phyloP scores from a whole-genome alignment of 2,329 filamentous ascomycete species.

The Epichloe sylvatica region DNA sequence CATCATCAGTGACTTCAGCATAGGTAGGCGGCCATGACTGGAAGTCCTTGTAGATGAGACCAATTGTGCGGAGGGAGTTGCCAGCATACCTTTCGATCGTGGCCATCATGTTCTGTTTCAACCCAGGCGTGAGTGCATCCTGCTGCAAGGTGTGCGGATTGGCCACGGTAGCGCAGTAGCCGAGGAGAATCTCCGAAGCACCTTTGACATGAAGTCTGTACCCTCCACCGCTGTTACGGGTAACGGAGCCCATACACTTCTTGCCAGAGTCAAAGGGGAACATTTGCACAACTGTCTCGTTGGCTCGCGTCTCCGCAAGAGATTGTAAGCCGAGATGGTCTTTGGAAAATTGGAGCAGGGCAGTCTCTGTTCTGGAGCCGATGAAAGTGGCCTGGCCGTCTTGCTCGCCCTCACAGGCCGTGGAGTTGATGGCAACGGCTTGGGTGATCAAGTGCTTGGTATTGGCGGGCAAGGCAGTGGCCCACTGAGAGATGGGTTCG shows the following conservation, averaged over 20 bases:
- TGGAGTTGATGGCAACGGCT: slow-evolving; percentile 54
- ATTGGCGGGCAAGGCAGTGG: slow-evolving; percentile 13
- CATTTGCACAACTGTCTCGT: slow-evolving; percentile 45
- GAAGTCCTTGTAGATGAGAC: slow-evolving; percentile 71
- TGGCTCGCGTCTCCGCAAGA: slow-evolving; percentile 49
- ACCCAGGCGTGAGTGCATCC: slow-evolving; percentile 34
- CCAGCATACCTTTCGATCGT: slow-evolving; percentile 66
- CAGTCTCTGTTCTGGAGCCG: slow-evolving; percentile 66
- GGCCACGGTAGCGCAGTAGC: slow-evolving; percentile 35
- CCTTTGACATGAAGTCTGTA: slow-evolving; percentile 48
- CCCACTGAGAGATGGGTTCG: slow-evolving; percentile 23
- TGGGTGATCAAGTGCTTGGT: slow-evolving; percentile 41
- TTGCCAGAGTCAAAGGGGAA: slow-evolving; percentile 64
- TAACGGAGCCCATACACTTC: slow-evolving; percentile 55
- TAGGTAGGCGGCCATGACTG: slow-evolving; percentile 62
- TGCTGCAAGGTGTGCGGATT: slow-evolving; percentile 35
- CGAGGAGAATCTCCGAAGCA: slow-evolving; percentile 48
- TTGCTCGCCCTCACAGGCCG: slow-evolving; percentile 60
- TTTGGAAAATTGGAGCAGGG: slow-evolving; percentile 54
- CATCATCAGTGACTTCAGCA: slow-evolving; percentile 34
- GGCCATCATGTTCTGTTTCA: slow-evolving; percentile 23
- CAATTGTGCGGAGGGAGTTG: slow-evolving; percentile 76
- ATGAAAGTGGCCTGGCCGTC: slow-evolving; percentile 53
- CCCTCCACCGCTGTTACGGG: slow-evolving; percentile 32
- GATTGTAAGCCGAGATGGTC: slow-evolving; percentile 54